phyloP scores from a whole-genome alignment of 2,329 filamentous ascomycete genomes.

The Hypocrella siamensis region DNA sequence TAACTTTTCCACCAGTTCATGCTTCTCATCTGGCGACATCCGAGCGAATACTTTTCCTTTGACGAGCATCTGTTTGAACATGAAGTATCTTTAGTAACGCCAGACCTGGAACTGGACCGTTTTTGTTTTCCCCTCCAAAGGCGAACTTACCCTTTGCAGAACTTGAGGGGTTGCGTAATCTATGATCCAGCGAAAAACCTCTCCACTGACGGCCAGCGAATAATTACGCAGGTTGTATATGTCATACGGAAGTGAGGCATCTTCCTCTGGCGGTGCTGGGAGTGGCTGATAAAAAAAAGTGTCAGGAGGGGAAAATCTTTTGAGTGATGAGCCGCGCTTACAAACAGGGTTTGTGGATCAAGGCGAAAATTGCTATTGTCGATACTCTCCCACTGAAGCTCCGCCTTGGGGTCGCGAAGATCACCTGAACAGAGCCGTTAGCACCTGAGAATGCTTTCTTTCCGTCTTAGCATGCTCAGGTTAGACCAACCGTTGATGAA shows the following conservation, averaged over 20 bases:
- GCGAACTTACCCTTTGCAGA: conserved; percentile 50
- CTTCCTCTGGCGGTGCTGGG: conserved; percentile 51
- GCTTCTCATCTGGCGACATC: conserved; percentile 98
- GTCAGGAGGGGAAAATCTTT: conserved; percentile 2
- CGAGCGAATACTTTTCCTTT: conserved; percentile 86
- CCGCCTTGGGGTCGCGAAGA: conserved; percentile 55
- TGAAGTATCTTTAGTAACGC: too few relatives aligned
- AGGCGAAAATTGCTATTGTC: conserved; percentile 67
- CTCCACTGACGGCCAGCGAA: conserved; percentile 75
- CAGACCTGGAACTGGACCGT: too few relatives aligned
- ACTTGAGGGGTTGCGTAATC: conserved; percentile 77
- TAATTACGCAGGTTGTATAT: conserved; percentile 72
- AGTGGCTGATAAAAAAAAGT: conserved; percentile 40
- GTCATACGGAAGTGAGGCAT: conserved; percentile 75
- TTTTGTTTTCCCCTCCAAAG: too few relatives aligned
- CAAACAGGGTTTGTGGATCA: conserved; percentile 61
- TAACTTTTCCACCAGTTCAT: conserved; percentile 91
- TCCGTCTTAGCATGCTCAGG: too few relatives aligned
- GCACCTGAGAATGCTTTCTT: too few relatives aligned
- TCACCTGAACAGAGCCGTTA: conserved; percentile 32
- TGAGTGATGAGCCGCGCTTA: conserved; percentile 16
- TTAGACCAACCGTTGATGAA: conserved; percentile 51
- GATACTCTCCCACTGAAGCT: conserved; percentile 84
- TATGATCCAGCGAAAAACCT: conserved; percentile 92
- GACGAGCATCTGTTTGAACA: conserved; percentile 64